phyloP scores from a whole-genome alignment of 768 basidiomycete species.

The Lyophyllum shimeji region DNA sequence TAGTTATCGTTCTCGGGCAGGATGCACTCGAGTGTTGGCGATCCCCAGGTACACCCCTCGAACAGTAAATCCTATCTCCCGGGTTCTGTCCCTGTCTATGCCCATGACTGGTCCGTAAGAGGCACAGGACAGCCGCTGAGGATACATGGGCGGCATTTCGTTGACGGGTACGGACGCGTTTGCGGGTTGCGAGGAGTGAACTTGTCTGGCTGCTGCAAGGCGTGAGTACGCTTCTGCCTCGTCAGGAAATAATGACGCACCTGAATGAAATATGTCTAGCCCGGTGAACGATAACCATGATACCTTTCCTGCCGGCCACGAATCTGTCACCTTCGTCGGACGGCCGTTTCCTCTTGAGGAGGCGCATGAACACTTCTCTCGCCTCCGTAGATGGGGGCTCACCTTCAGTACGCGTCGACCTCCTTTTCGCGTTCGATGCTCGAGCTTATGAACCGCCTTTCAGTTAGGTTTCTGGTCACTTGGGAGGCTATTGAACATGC shows the following conservation, averaged over 20 bases:
- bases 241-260: conserved; percentile 1
- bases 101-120: conserved; percentile 69
- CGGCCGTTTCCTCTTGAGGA: conserved; percentile 90
- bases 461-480: conserved; percentile 90
- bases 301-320: conserved; percentile 63
- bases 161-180: conserved; percentile 79
- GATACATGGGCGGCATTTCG: conserved; percentile 75
- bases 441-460: not conserved
- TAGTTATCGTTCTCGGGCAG: not conserved
- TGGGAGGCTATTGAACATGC: conserved; percentile 98
- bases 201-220: conserved; percentile 79
- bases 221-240: conserved; percentile 43
- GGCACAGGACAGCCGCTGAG: conserved; percentile 57
- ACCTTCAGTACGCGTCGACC: conserved; percentile 64
- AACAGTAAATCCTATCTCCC: conserved; percentile 39
- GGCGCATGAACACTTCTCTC: conserved; percentile 79
- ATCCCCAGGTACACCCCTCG: conserved; percentile 46
- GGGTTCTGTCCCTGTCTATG: conserved; percentile 52
- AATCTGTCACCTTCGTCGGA: conserved; percentile 79
- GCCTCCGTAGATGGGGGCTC: conserved; percentile 84
- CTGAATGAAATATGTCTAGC: conserved; percentile 34
- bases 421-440: not conserved
- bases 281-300: conserved; percentile 69
- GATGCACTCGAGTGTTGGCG: not conserved
- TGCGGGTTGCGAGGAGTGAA: conserved; percentile 85